These are phyloP conservation scores for Lachnellula willkommii DNA, from an alignment of 2,329 filamentous ascomycete genomes.

Conservation along the genomic window DNA sequence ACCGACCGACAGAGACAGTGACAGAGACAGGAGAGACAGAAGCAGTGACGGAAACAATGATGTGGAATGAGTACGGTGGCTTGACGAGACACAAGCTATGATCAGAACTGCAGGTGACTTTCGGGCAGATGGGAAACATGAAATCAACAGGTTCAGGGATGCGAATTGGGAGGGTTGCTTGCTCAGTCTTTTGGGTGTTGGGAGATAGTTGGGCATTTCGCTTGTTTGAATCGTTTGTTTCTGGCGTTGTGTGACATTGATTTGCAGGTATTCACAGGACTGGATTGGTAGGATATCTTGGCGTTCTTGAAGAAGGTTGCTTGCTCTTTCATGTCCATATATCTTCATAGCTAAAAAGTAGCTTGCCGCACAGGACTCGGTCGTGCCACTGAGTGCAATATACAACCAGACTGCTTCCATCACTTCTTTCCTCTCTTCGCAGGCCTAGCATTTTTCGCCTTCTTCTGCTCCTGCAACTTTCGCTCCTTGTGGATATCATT, in stretches of 20 bases:
- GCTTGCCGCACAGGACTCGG: not conserved
- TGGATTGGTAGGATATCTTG: not conserved
- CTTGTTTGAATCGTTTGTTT: not conserved
- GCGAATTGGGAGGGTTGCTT: not conserved
- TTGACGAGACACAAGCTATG: not conserved
- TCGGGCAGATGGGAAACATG: not conserved
- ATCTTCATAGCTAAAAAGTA: not conserved
- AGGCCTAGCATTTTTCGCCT: slow-evolving; percentile 84
- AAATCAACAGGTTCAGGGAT: not conserved
- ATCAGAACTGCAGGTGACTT: not conserved
- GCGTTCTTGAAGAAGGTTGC: not conserved
- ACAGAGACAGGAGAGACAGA: not conserved
- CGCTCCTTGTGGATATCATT: slow-evolving; percentile 83
- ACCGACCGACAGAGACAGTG: not conserved
- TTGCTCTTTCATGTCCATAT: not conserved
- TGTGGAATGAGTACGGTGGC: not conserved
- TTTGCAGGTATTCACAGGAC: not conserved
- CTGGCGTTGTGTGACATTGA: not conserved
- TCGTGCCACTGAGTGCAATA: not conserved
- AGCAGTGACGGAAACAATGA: not conserved
- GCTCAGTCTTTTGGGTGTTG: not conserved
- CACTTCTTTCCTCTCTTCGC: slow-evolving; percentile 47
- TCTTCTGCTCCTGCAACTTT: slow-evolving; percentile 67
- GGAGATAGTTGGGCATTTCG: not conserved
- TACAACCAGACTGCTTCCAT: not conserved